These are phyloP conservation scores for Anethum foeniculum DNA, from an alignment of 140 eudicot genomes.

Conservation along the genomic window DNA sequence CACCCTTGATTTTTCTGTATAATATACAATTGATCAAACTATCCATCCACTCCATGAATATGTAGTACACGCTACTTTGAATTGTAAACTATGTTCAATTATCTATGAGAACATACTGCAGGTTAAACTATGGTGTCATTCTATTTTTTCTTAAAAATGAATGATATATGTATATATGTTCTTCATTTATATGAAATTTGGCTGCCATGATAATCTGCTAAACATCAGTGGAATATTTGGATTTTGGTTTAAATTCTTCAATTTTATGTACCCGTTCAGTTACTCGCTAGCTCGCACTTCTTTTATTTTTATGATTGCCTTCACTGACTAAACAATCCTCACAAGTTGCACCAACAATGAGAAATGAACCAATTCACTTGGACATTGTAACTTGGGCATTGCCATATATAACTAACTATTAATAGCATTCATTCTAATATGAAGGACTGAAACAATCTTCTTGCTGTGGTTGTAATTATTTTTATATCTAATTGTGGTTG, in stretches of 20 bases:
- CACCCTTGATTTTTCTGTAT: not conserved
- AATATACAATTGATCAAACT: not conserved
- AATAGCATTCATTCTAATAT: not conserved
- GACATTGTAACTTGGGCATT: not conserved
- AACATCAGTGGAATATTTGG: not conserved
- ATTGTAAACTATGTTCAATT: too few relatives aligned
- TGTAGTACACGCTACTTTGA: not conserved
- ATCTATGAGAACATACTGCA: not conserved
- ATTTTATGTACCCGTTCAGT: not conserved
- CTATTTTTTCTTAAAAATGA: not conserved
- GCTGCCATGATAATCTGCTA: not conserved
- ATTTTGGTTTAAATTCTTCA: not conserved
- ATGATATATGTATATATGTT: too few relatives aligned
- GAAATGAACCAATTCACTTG: not conserved
- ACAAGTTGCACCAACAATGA: not conserved
- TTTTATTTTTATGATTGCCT: not conserved
- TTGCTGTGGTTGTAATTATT: not conserved
- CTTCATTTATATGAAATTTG: not conserved
- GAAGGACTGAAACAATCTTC: not conserved
- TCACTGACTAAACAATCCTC: not conserved
- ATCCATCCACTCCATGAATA: not conserved
- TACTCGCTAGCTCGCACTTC: not conserved
- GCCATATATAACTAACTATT: not conserved
- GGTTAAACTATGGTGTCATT: not conserved
- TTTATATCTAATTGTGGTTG: not conserved